Evolutionary conservation across 2,329 filamentous ascomycete genomes (phyloP).

Genomic region (Ceratocystiopsis sp.): DNA sequence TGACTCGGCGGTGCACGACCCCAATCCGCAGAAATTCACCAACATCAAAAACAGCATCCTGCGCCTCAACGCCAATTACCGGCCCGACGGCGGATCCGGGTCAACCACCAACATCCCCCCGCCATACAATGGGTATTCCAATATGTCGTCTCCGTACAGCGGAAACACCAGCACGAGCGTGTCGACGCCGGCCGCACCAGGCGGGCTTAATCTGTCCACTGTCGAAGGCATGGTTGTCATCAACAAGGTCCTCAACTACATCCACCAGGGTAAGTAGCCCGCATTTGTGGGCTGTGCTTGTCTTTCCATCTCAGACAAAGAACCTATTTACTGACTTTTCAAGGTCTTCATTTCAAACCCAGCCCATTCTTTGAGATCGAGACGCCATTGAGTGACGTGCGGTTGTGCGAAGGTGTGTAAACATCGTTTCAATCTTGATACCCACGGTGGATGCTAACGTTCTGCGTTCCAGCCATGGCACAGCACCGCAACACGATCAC

Average conservation of each 20-base stretch:
- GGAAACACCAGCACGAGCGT: neutral
- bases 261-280: neutral
- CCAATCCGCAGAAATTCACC: conserved; percentile 4
- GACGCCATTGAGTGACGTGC: conserved; percentile 44
- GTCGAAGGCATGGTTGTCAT: neutral
- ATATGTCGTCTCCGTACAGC: conserved; percentile 4
- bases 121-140: neutral
- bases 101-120: neutral
- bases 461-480: conserved; percentile 32
- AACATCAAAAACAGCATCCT: conserved; percentile 4
- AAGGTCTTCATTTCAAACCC: conserved; percentile 34
- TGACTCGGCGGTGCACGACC: conserved; percentile 5
- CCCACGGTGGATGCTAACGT: too few relatives aligned
- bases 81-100: too few relatives aligned
- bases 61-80: neutral
- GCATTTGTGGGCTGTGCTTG: neutral
- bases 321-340: neutral
- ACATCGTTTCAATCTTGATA: neutral
- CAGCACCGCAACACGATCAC: conserved; percentile 32
- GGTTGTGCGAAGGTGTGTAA: conserved; percentile 54
- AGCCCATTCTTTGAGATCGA: conserved; percentile 75
- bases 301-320: neutral
- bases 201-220: too few relatives aligned
- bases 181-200: neutral
- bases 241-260: neutral